Base-by-base conservation (phyloP, 2,329 filamentous ascomycete genomes). In the Pseudogymnoascus sp. region DNA sequence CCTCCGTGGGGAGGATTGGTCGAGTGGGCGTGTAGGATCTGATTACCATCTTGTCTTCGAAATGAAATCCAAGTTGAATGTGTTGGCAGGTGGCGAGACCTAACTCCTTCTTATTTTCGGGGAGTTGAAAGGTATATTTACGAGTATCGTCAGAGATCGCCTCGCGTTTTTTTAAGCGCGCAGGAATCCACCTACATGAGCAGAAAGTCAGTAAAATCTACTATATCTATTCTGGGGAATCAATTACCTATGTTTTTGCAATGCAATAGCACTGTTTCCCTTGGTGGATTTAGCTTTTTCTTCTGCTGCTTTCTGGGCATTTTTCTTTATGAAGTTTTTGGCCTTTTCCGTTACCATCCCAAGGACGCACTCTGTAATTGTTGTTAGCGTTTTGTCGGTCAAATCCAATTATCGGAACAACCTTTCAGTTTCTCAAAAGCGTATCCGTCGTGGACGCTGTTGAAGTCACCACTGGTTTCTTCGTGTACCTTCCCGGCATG, bases 21-120 rank as follows among this genome's bases (percentile, higher is more conserved):
- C 74, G 68, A 0, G 75, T 78, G 0, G 79, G 79, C 0, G 79
- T 80, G 65, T 81, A 82, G 0, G 72, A 72, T 1, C 79, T 74
- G 10, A 79, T 72, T 9, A 81, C 70, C 71, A 82, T 77, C 57
- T 74, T 72, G 63, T 81, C 78, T 39, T 71, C 66, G 61, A 81
- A 71, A 61, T 82, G 78, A 64, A 81, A 80, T 2, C 79, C 79
- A 7, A 82, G 62, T 59, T 79, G 74, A 19, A 82, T 67, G 63
- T 82, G 79, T 65, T 82, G 77, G 59, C 79, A 77, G 0, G 76
- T 81, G 13, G 72, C 73, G 0, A 81, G 67, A 0, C 78, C 78
- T 0, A 82, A 72, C 5, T 73, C 69, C n/a, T 71, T 70, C 30
- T 52, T 52, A 18, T 64, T 66, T 0, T 71, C 66, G 0, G 76